These are phyloP conservation scores for Apiospora kogelbergensis DNA, from an alignment of 2,329 filamentous ascomycete species.

Conservation along the genomic window DNA sequence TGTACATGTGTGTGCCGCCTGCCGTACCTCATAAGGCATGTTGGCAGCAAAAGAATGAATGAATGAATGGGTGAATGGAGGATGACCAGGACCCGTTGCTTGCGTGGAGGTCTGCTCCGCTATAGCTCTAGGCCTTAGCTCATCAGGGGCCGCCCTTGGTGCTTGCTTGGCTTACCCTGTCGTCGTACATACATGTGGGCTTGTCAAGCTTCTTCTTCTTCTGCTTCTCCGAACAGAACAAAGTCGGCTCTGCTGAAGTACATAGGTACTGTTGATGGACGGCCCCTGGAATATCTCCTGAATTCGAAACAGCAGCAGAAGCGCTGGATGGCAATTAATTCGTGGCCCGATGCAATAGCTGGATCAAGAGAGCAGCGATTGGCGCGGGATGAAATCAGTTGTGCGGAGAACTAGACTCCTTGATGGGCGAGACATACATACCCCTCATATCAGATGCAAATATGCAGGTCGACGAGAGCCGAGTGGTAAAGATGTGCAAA, in stretches of 20 bases:
- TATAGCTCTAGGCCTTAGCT: not conserved
- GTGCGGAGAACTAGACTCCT: not conserved
- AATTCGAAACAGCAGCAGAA: not conserved
- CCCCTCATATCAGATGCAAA: not conserved
- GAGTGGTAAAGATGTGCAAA: not conserved
- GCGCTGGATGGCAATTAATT: slow-evolving; percentile 1
- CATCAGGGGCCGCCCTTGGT: not conserved
- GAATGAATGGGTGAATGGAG: no score
- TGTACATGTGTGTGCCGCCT: not conserved
- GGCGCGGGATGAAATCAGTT: not conserved
- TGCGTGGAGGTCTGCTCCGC: not conserved
- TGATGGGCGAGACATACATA: not conserved
- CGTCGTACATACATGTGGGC: not conserved
- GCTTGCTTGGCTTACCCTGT: not conserved
- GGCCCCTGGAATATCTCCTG: not conserved
- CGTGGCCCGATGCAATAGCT: not conserved
- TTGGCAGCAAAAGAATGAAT: not conserved
- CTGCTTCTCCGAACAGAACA: not conserved
- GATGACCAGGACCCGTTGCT: not conserved
- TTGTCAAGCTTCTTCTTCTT: not conserved
- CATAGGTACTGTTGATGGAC: not conserved
- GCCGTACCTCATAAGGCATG: not conserved
- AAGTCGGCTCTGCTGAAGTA: not conserved
- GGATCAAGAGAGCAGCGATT: not conserved
- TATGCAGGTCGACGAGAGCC: not conserved